phyloP scores from a whole-genome alignment of 1,284 basidiomycete genomes.

The Papiliotrema laurentii region DNA sequence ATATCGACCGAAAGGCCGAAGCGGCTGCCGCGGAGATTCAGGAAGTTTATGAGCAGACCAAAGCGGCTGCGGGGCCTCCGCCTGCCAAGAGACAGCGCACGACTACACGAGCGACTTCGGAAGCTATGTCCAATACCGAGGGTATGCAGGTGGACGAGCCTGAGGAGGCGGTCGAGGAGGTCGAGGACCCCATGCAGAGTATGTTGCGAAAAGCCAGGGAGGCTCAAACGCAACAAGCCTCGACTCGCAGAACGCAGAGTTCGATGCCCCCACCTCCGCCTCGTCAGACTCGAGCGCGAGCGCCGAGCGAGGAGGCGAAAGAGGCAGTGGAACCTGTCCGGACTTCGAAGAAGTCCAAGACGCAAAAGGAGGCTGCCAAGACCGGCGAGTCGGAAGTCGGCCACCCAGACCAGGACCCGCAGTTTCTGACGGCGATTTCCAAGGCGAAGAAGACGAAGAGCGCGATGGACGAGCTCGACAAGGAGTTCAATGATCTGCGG shows the following conservation, averaged over 20 bases:
- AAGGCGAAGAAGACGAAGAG: slow-evolving; percentile 31
- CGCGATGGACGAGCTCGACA: slow-evolving; percentile 64
- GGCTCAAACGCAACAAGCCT: background rate
- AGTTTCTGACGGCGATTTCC: slow-evolving; percentile 39
- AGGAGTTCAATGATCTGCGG: slow-evolving; percentile 74
- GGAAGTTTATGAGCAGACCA: slow-evolving; percentile 37
- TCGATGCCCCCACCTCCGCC: background rate
- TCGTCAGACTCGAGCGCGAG: background rate
- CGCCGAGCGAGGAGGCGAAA: slow-evolving; percentile 14
- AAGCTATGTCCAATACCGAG: background rate
- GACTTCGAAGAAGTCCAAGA: background rate
- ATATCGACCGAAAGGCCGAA: slow-evolving; percentile 19
- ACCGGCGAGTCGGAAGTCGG: slow-evolving; percentile 6
- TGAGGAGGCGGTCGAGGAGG: slow-evolving; percentile 19
- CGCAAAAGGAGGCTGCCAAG: slow-evolving; percentile 3
- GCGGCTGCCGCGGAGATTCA: slow-evolving; percentile 27
- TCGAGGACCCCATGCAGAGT: slow-evolving; percentile 18
- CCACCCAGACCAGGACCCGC: slow-evolving; percentile 35
- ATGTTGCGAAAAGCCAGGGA: slow-evolving; percentile 11
- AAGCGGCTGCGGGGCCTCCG: slow-evolving; percentile 10
- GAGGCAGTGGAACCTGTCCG: slow-evolving; percentile 12
- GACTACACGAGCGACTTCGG: background rate
- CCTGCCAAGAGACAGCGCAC: slow-evolving; percentile 8
- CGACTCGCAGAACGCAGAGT: background rate
- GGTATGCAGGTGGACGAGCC: slow-evolving; percentile 31